phyloP scores from a whole-genome alignment of 371 early-diverging fungal species.

The Mucor lusitanicus region DNA sequence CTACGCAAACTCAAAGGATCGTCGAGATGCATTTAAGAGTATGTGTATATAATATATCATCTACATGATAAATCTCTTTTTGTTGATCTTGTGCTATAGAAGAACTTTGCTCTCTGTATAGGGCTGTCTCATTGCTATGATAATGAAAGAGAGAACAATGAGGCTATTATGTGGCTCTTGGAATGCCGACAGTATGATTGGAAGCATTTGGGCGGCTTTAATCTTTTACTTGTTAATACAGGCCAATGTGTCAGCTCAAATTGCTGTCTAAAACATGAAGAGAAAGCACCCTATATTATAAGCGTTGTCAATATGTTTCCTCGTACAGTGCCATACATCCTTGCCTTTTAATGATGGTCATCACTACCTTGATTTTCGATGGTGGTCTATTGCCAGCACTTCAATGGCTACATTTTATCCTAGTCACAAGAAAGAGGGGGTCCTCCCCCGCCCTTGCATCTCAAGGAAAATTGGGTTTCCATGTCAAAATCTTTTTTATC shows the following conservation, averaged over 20 bases:
- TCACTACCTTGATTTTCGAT: too few species aligned
- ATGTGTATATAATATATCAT: too few species aligned
- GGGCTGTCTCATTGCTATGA: too few species aligned
- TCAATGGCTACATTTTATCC: not conserved
- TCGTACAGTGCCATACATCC: not conserved
- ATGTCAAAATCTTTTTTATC: constrained; percentile 1
- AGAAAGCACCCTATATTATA: not conserved
- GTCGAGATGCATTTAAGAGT: too few species aligned
- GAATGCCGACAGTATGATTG: not conserved
- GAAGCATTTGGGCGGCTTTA: not conserved
- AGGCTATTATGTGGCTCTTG: too few species aligned
- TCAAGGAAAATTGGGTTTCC: not conserved
- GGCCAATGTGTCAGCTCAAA: not conserved
- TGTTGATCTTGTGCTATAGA: too few species aligned
- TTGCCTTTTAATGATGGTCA: too few species aligned
- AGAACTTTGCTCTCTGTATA: too few species aligned
- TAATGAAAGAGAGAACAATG: too few species aligned
- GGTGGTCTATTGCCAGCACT: not conserved
- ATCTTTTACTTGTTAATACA: not conserved
- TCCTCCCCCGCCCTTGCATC: constrained; percentile 15
- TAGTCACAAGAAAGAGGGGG: constrained; percentile 1
- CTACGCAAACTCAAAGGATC: too few species aligned
- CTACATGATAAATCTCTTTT: too few species aligned
- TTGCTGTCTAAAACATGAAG: not conserved
- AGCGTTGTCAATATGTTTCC: not conserved